These are phyloP conservation scores for Phytophthora tentaculata DNA, from an alignment of 352 stramenopile genomes.

Conservation along the genomic window DNA sequence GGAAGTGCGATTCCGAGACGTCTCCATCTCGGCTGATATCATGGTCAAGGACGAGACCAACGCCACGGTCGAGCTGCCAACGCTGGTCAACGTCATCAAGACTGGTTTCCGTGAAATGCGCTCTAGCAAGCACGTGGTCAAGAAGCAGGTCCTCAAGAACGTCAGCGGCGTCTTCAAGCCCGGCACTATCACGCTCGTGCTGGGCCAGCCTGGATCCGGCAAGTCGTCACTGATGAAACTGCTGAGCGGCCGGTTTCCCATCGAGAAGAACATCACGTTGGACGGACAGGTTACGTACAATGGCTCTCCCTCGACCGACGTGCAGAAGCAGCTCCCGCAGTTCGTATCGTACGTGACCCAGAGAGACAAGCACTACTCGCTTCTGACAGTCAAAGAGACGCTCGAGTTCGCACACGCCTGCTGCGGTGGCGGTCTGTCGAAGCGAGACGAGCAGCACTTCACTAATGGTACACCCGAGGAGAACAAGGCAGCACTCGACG, in stretches of 20 bases:
- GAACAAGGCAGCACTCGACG: constrained; percentile 37
- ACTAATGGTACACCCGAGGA: constrained; percentile 34
- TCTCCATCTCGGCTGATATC: constrained; percentile 32
- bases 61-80: constrained; percentile 18
- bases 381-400: constrained; percentile 61
- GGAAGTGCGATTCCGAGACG: neutral
- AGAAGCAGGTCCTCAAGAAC: constrained; percentile 32
- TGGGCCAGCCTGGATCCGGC: constrained; percentile 15
- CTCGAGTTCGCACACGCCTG: constrained; percentile 48
- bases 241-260: constrained; percentile 36
- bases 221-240: constrained; percentile 21
- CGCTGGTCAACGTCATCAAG: constrained; percentile 22
- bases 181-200: constrained; percentile 15
- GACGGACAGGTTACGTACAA: constrained; percentile 54
- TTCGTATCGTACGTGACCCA: constrained; percentile 46
- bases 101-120: constrained; percentile 22
- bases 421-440: constrained; percentile 29
- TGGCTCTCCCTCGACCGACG: constrained; percentile 6
- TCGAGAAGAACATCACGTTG: constrained; percentile 37
- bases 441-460: constrained; percentile 24
- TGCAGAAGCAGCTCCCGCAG: constrained; percentile 26
- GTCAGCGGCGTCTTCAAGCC: constrained; percentile 20
- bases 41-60: constrained; percentile 19
- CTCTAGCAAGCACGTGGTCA: constrained; percentile 33
- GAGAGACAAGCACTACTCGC: constrained; percentile 44